These are phyloP conservation scores for Crithidia sp. DNA, from an alignment of 208 protist genomes.

Conservation along the genomic window DNA sequence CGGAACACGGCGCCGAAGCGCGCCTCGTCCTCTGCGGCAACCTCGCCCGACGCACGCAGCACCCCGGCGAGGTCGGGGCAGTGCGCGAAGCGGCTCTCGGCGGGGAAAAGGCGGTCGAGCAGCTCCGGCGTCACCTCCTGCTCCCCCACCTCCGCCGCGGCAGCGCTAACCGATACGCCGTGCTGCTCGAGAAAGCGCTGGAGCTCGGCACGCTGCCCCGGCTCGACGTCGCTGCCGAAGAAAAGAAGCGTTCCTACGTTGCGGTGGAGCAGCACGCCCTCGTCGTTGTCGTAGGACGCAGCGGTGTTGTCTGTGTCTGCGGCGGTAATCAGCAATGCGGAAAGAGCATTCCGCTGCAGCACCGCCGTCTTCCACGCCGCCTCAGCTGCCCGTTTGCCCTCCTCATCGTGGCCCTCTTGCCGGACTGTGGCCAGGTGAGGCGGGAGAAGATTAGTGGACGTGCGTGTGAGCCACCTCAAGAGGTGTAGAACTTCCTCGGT, in stretches of 20 bases:
- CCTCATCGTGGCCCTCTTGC: constrained; percentile 13
- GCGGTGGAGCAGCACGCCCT: constrained; percentile 16
- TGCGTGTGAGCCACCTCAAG: background rate
- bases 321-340: background rate
- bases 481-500: constrained; percentile 23
- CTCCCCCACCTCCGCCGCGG: constrained; percentile 17
- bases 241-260: constrained; percentile 34
- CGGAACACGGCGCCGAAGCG: constrained; percentile 34
- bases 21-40: constrained; percentile 19
- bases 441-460: background rate
- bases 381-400: constrained; percentile 22
- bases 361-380: constrained; percentile 16
- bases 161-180: constrained; percentile 13
- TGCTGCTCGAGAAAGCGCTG: constrained; percentile 20
- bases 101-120: constrained; percentile 30
- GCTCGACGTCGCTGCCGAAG: constrained; percentile 15
- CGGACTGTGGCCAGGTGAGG: constrained; percentile 15
- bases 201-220: constrained; percentile 10
- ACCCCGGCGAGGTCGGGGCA: constrained; percentile 19
- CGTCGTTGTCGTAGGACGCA: background rate
- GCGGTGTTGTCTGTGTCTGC: background rate
- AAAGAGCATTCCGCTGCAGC: constrained; percentile 20
- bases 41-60: constrained; percentile 6
- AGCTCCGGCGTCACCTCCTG: constrained; percentile 33
- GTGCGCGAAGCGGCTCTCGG: constrained; percentile 14